These are phyloP conservation scores for Hsuehochloa calcarea DNA, from an alignment of 176 grass and related monocot species.

Conservation along the genomic window DNA sequence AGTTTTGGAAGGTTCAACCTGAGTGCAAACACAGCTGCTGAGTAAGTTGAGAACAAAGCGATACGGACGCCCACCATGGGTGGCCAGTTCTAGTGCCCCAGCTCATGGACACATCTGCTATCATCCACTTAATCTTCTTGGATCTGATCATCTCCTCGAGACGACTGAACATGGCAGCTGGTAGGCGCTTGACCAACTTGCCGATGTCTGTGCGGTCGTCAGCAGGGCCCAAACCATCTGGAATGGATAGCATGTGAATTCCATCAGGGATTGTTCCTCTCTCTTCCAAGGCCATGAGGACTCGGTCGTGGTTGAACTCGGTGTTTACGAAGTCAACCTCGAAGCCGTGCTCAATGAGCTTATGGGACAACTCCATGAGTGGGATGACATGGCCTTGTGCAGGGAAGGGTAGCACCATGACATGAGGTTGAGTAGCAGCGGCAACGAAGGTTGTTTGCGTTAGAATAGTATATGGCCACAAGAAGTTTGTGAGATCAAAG, in stretches of 20 bases:
- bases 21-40: conserved; percentile 39
- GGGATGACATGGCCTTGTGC: conserved; percentile 72
- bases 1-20: conserved; percentile 42
- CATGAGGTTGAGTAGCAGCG: conserved; percentile 38
- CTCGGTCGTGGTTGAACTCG: conserved; percentile 52
- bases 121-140: conserved; percentile 48
- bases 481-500: neutral
- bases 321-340: conserved; percentile 62
- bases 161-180: conserved; percentile 36
- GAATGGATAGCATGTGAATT: conserved; percentile 54
- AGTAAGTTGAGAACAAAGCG: conserved; percentile 42
- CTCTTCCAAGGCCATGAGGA: conserved; percentile 41
- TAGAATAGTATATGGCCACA: neutral
- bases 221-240: conserved; percentile 57
- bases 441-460: conserved; percentile 29
- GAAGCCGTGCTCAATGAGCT: conserved; percentile 47
- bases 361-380: conserved; percentile 58
- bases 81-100: conserved; percentile 38
- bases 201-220: conserved; percentile 56
- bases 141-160: conserved; percentile 43
- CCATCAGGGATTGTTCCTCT: conserved; percentile 28
- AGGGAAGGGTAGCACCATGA: conserved; percentile 55
- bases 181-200: conserved; percentile 19
- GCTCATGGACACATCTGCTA: conserved; percentile 48
- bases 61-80: conserved; percentile 29